A percentile compares a stretch with the other conserved stretches of the same genome.
Evolutionary conservation across 108 stramenopile genomes (phyloP).

Genomic region (Bacterosira constricta): DNA sequence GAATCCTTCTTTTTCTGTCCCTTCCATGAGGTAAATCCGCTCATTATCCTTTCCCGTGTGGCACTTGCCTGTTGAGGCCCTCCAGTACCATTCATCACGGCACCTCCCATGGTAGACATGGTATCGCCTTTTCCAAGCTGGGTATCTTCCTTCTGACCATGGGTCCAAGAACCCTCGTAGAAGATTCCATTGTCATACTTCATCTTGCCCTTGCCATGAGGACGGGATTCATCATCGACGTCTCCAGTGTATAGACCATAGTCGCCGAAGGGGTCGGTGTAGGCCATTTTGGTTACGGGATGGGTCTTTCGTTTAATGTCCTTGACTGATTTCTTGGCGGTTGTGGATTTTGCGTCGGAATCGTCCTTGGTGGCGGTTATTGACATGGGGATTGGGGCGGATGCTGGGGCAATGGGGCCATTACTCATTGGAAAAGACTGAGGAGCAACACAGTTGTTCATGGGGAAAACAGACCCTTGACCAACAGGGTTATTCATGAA

Average conservation of each 20-base stretch:
- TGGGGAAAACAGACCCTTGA: too few relatives aligned
- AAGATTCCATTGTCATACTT: conserved; percentile 57
- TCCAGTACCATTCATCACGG: not conserved
- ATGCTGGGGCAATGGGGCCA: too few relatives aligned
- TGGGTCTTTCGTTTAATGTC: too few relatives aligned
- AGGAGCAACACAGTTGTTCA: too few relatives aligned
- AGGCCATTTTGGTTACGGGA: conserved; percentile 18
- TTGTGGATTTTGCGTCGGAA: too few relatives aligned
- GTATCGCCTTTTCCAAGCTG: not conserved
- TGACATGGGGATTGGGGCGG: too few relatives aligned
- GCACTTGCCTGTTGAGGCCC: not conserved
- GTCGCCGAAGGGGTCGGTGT: conserved; percentile 62
- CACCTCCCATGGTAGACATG: not conserved
- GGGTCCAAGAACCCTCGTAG: conserved; percentile 48
- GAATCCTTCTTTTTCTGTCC: not conserved
- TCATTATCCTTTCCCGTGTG: not conserved
- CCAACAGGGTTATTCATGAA: too few relatives aligned
- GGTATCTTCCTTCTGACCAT: conserved; percentile 11
- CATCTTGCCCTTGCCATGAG: conserved; percentile 66
- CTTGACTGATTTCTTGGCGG: too few relatives aligned
- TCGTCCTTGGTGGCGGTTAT: too few relatives aligned
- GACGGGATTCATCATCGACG: conserved; percentile 40
- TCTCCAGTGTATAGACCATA: conserved; percentile 57
- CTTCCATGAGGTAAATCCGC: not conserved
- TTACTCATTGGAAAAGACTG: too few relatives aligned